Percentiles rank a stretch among this genome's conserved stretches.
phyloP scores from a whole-genome alignment of 202 grass and related monocot genomes.

The Brachypodium distachyon region DNA sequence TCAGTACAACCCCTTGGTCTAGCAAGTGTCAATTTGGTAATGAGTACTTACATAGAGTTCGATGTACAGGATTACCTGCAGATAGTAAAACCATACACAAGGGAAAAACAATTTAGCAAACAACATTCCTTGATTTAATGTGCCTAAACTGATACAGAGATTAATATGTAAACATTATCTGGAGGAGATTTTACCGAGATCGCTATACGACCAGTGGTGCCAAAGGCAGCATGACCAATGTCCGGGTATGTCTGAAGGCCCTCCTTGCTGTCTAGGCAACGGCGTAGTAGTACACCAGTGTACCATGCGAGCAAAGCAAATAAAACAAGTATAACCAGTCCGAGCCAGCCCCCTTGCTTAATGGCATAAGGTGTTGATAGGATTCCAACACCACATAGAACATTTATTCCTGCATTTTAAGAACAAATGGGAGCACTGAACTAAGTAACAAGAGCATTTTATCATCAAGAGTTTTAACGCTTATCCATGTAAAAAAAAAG shows the following conservation, averaged over 20 bases:
- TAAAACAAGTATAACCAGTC: conserved; percentile 56
- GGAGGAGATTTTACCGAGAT: conserved; percentile 55
- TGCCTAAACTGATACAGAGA: background rate
- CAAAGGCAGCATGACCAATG: conserved; percentile 89
- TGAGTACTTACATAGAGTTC: conserved; percentile 90
- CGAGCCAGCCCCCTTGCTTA: conserved; percentile 73
- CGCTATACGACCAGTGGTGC: conserved; percentile 53
- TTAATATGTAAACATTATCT: background rate
- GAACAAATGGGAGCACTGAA: background rate
- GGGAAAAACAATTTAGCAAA: conserved; percentile 15
- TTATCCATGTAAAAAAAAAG: background rate
- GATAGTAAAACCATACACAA: conserved; percentile 1
- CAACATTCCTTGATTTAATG: background rate
- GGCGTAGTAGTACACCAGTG: conserved; percentile 65
- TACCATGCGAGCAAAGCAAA: conserved; percentile 67
- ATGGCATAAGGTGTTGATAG: conserved; percentile 86
- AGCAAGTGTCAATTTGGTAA: background rate
- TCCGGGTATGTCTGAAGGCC: conserved; percentile 87
- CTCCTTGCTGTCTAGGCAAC: conserved; percentile 73
- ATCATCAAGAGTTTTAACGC: background rate
- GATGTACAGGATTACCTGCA: conserved; percentile 83
- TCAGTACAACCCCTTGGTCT: background rate
- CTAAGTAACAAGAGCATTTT: background rate
- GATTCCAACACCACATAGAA: conserved; percentile 88
- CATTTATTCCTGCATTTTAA: conserved; percentile 59